phyloP scores from a whole-genome alignment of 75 land plant species.

The Pinus albicaulis region DNA sequence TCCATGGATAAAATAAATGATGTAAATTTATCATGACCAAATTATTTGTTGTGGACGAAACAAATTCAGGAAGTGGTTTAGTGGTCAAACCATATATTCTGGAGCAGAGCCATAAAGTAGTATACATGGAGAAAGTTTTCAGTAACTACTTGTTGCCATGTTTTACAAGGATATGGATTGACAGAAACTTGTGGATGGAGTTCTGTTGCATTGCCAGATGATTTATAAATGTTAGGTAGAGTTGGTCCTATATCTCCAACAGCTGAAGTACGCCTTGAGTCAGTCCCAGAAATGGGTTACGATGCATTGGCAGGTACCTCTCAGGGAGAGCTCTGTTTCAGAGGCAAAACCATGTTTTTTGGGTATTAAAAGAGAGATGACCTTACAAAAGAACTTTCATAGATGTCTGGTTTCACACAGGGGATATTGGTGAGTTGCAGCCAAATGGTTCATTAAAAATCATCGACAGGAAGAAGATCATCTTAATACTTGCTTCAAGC shows the following conservation, averaged over 20 bases:
- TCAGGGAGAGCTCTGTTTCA: conserved; percentile 89
- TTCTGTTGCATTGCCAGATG: conserved; percentile 67
- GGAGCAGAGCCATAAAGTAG: conserved; percentile 87
- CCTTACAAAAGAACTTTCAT: conserved; percentile 67
- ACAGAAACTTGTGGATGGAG: conserved; percentile 92
- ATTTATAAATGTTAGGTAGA: conserved; percentile 70
- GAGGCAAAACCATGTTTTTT: conserved; percentile 81
- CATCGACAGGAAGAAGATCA: too few relatives aligned
- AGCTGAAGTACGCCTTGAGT: conserved; percentile 79
- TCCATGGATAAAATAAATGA: too few relatives aligned
- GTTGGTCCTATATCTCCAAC: conserved; percentile 68
- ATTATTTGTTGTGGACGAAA: too few relatives aligned
- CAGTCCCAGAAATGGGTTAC: conserved; percentile 98
- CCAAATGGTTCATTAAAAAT: too few relatives aligned
- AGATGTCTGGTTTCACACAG: conserved; percentile 99
- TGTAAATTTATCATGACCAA: too few relatives aligned
- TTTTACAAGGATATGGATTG: conserved; percentile 94
- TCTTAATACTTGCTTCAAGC: too few relatives aligned
- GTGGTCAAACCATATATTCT: too few relatives aligned
- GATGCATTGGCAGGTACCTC: conserved; percentile 75
- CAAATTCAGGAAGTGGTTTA: too few relatives aligned
- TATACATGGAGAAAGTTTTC: conserved; percentile 88
- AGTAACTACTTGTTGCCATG: conserved; percentile 76
- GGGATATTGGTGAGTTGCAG: too few relatives aligned
- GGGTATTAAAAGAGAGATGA: conserved; percentile 92